Percentiles rank a stretch among this genome's conserved stretches.
phyloP scores from a whole-genome alignment of 139 green algal species.

The Chlamydomonas applanata region DNA sequence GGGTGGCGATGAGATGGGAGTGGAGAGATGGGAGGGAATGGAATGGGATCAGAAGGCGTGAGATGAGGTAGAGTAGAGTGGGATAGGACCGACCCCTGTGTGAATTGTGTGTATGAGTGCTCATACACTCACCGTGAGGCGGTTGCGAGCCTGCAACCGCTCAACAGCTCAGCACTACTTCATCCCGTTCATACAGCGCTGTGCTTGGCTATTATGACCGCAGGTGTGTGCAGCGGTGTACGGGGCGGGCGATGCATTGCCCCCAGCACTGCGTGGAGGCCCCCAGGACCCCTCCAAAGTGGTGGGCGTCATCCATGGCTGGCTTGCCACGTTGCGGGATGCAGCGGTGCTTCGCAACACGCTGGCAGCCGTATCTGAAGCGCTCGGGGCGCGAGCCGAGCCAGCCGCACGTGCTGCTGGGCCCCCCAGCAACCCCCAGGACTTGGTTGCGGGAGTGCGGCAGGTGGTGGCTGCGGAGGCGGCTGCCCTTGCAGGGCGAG shows the following conservation, averaged over 20 bases:
- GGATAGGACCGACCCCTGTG: too few relatives aligned
- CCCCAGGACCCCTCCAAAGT: slow-evolving; percentile 22
- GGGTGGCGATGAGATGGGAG: too few relatives aligned
- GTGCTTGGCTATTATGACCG: not conserved
- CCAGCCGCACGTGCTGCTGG: slow-evolving; percentile 1
- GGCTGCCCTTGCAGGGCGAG: not conserved
- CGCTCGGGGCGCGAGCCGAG: slow-evolving; percentile 16
- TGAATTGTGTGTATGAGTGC: too few relatives aligned
- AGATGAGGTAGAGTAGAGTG: too few relatives aligned
- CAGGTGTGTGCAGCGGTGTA: slow-evolving; percentile 49
- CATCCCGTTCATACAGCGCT: not conserved
- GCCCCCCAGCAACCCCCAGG: slow-evolving; percentile 6
- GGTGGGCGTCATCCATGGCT: slow-evolving; percentile 33
- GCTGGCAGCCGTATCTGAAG: slow-evolving; percentile 19
- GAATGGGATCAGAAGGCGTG: too few relatives aligned
- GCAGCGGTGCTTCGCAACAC: slow-evolving; percentile 12
- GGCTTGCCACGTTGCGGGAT: slow-evolving; percentile 33
- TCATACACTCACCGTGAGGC: too few relatives aligned
- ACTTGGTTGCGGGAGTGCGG: slow-evolving; percentile 33
- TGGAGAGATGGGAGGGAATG: too few relatives aligned
- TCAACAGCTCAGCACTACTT: too few relatives aligned
- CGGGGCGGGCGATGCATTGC: slow-evolving; percentile 29
- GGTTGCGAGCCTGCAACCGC: too few relatives aligned
- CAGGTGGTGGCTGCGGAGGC: slow-evolving; percentile 20
- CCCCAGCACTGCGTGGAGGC: slow-evolving; percentile 21